Conservation (phyloP, 2,329 filamentous ascomycete species). For the Arthroderma sp. region DNA sequence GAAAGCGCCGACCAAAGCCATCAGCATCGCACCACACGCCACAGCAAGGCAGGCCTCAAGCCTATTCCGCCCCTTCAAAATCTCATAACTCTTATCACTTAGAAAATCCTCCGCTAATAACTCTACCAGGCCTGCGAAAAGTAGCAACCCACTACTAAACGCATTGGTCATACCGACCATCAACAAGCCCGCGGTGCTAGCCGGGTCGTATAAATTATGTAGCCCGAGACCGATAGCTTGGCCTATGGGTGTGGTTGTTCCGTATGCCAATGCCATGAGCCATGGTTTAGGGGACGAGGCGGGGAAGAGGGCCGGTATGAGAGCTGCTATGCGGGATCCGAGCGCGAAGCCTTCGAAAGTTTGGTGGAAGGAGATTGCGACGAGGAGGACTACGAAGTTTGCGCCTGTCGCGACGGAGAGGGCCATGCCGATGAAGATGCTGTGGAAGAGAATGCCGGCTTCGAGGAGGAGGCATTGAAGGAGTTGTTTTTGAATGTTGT, state of each 20-base stretch:
- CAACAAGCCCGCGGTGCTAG: slow-evolving; percentile 59
- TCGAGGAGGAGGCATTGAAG: slow-evolving; percentile 69
- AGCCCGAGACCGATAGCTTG: slow-evolving; percentile 69
- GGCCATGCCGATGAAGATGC: slow-evolving; percentile 77
- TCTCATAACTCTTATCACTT: slow-evolving; percentile 50
- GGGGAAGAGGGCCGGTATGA: slow-evolving; percentile 53
- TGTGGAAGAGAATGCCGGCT: slow-evolving; percentile 74
- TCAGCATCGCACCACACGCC: slow-evolving; percentile 45
- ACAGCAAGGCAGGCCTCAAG: slow-evolving; percentile 51
- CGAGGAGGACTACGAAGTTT: slow-evolving; percentile 63
- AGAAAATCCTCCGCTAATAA: slow-evolving; percentile 73
- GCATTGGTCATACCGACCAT: slow-evolving; percentile 84
- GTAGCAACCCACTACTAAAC: slow-evolving; percentile 62
- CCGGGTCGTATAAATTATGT: slow-evolving; percentile 67
- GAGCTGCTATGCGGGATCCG: slow-evolving; percentile 69
- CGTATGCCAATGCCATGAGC: slow-evolving; percentile 52
- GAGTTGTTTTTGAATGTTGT: slow-evolving; percentile 45
- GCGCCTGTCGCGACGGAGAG: slow-evolving; percentile 68
- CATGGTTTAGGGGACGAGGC: slow-evolving; percentile 60
- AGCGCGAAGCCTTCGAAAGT: slow-evolving; percentile 81
- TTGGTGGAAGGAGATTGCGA: slow-evolving; percentile 74
- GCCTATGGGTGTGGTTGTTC: slow-evolving; percentile 63
- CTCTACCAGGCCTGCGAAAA: slow-evolving; percentile 76
- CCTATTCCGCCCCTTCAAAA: slow-evolving; percentile 43
- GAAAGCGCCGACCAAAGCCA: slow-evolving; percentile 57